Evolutionary conservation across 768 basidiomycete genomes (phyloP).

Genomic region (Podaxis sp.): DNA sequence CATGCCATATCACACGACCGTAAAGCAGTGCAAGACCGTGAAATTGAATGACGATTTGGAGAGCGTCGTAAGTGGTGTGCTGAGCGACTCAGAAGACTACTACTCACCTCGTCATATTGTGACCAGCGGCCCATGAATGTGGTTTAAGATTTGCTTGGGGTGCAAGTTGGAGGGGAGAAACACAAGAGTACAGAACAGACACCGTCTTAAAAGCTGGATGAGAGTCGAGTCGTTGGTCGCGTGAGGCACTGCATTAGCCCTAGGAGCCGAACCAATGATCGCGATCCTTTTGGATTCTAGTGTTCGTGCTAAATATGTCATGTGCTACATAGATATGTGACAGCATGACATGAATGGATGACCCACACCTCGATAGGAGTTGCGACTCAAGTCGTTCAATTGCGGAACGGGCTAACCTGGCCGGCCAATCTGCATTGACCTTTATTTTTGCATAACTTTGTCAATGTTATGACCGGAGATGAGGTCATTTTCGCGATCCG

Average conservation of each 20-base stretch:
- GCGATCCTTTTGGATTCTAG: background rate
- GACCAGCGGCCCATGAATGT: conserved; percentile 39
- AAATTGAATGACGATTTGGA: background rate
- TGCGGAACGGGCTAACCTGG: background rate
- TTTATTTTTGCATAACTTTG: no score
- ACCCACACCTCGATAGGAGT: no score
- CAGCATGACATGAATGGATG: no score
- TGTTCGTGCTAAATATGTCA: background rate
- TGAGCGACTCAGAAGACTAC: no score
- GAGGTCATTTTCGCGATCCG: no score
- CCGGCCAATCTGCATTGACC: background rate
- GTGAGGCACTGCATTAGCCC: conserved; percentile 5
- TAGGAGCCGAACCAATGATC: background rate
- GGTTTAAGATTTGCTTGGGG: background rate
- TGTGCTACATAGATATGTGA: no score
- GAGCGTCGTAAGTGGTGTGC: conserved; percentile 3
- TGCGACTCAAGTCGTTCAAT: background rate
- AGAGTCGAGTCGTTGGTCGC: background rate
- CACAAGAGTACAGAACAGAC: background rate
- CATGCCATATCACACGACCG: conserved; percentile 1
- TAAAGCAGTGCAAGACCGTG: background rate
- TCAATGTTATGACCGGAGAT: no score
- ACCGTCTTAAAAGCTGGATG: background rate
- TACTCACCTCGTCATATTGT: conserved; percentile 43
- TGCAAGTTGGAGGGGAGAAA: background rate